phyloP scores from a whole-genome alignment of 1,284 basidiomycete species.

The Leccinum griseonigrum region DNA sequence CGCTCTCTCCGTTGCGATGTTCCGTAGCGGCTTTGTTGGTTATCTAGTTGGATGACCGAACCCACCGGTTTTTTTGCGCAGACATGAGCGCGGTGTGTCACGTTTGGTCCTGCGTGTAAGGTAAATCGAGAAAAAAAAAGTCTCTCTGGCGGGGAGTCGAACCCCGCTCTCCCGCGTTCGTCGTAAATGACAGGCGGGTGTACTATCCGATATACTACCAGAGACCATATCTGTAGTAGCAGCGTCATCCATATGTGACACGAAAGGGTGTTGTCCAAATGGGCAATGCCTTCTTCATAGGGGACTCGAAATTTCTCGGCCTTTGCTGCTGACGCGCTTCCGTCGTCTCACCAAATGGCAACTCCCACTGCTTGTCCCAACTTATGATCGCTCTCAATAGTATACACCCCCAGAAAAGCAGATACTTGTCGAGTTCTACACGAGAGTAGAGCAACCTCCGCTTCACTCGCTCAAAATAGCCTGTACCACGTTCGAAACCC shows the following conservation, averaged over 20 bases:
- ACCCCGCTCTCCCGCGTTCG: slow-evolving; percentile 44
- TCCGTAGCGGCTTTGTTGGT: neutral
- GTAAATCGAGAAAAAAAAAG: neutral
- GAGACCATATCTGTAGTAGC: slow-evolving; percentile 22
- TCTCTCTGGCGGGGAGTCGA: slow-evolving; percentile 45
- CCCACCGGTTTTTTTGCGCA: neutral
- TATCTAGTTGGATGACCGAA: neutral
- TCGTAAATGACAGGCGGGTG: slow-evolving; percentile 42
- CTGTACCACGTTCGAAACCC: slow-evolving; percentile 90
- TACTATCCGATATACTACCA: slow-evolving; percentile 47
- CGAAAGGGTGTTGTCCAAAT: neutral
- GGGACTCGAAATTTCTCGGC: too few relatives aligned
- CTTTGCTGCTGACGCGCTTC: neutral
- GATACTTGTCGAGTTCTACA: neutral
- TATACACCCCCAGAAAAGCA: neutral
- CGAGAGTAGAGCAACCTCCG: neutral
- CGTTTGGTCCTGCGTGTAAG: neutral
- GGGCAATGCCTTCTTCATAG: too few relatives aligned
- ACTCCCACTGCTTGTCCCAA: too few relatives aligned
- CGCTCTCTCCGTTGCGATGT: neutral
- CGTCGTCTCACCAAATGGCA: too few relatives aligned
- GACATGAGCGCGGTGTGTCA: neutral
- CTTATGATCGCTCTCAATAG: neutral
- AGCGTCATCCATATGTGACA: neutral
- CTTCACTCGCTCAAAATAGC: slow-evolving; percentile 77